A percentile compares a stretch with the other conserved stretches of the same genome.
phyloP scores from a whole-genome alignment of 169 alveolate species.

The Plasmodium cynomolgi region DNA sequence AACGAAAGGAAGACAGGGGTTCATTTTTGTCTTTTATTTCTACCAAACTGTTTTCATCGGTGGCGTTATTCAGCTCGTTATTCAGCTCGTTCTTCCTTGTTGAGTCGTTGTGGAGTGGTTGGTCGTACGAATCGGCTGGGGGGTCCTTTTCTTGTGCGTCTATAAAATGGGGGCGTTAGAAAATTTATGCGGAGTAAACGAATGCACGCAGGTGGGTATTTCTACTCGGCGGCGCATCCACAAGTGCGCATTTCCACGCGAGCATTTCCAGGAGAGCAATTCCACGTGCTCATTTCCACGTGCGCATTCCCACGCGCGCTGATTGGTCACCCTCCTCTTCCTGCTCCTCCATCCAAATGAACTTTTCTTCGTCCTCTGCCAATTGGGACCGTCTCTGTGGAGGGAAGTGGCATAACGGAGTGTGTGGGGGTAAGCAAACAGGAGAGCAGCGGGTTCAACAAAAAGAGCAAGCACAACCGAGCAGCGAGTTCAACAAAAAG shows the following conservation, averaged over 20 bases:
- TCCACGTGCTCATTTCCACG: no score
- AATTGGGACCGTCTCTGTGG: slow-evolving; percentile 28
- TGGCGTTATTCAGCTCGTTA: neutral
- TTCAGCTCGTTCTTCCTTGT: neutral
- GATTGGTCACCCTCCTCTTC: slow-evolving; percentile 17
- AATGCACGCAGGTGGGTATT: neutral
- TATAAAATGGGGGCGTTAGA: neutral
- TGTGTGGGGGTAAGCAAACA: neutral
- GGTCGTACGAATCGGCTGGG: neutral
- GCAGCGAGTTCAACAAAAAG: no score
- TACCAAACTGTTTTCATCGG: neutral
- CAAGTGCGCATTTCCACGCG: neutral
- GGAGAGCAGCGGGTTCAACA: neutral
- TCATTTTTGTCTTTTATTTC: slow-evolving; percentile 20
- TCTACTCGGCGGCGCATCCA: no score
- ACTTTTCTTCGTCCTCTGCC: slow-evolving; percentile 48
- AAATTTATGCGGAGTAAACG: neutral
- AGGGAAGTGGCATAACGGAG: neutral
- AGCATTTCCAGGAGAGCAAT: no score
- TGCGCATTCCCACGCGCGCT: neutral
- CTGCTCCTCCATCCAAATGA: slow-evolving; percentile 68
- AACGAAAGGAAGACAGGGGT: slow-evolving; percentile 13
- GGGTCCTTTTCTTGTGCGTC: neutral
- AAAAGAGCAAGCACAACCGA: neutral
- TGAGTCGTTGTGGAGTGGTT: neutral